Evolutionary conservation across 2,329 filamentous ascomycete genomes (phyloP), one percentile per base, ranked within the genome.

Genomic region (Cytospora leucostoma): DNA sequence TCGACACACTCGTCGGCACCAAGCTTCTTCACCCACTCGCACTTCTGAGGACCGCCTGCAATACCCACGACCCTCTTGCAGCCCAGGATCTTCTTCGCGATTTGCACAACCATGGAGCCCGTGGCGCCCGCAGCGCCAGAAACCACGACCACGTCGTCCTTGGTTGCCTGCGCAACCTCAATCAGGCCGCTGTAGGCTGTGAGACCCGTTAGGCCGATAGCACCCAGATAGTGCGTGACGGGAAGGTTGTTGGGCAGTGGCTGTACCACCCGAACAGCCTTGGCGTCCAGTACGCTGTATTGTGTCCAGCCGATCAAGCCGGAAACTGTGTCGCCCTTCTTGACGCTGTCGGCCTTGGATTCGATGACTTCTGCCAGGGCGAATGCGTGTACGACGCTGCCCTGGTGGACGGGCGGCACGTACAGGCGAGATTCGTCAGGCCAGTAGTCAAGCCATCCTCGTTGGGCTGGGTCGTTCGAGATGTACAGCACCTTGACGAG

Each of bases 111-210:
- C 1, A 93, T 84, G 70, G 84, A 89, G 1, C 91, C 91, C 0
- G 91, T 93, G 0, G 90, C 91, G 2, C 91, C 91, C 0, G 91
- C 91, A 1, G 91, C 91, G 7, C 89, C 90, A 10, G 86, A 90
- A 0, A 94, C 88, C 8, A 93, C 89, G 1, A 94, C 90, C 4
- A 89, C 87, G 67, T 93, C 89, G 5, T 89, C 89, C 2, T 82
- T 74, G 73, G 88, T 86, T 49, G 89, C 84, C 61, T 88, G 78
- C 3, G 85, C 90, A 53, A 93, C 84, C 61, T 89, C 83, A 35
- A 84, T 74, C 72, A 93, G 84, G 21, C 91, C 90, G 67, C 91
- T 90, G 76, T 91, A 93, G 2, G 90, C 90, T 0, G 91, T 93
- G 66, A 93, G 69, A 2, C 88, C 88, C 0, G 89, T 91, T 74